Base-by-base conservation (phyloP, 176 grass and related monocot species). In the Poa annua region DNA sequence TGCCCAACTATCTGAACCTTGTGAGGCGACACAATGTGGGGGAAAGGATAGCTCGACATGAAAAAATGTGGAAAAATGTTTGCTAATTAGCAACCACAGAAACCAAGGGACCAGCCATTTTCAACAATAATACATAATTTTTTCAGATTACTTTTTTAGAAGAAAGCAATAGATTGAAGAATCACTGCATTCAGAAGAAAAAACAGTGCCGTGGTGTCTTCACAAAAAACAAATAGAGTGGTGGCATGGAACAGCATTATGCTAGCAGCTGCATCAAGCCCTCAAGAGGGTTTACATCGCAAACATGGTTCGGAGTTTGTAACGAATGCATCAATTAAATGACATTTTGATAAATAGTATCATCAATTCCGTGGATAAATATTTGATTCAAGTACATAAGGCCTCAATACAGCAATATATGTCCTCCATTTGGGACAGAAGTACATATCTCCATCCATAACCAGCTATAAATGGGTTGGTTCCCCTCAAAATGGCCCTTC, bases 1-100 rank as follows among this genome's bases (percentile, higher is more conserved):
- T 7, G 68, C 51, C 24, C 84, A 86, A 60, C 88, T 61, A 83
- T 82, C 19, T 80, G 25, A 25, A 75, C 66, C 50, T 80, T 48
- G 69, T 45, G 32, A 83, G 55, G 56, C 0, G 29, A 65, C 17
- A 54, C 64, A 55, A 35, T n/a, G 47, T 2, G 21, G 53, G 7
- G n/a, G 74, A 51, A 75, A 51, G 17, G 36, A 50, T 41, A 42
- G 19, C 52, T 22, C 16, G 53, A 56, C 48, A 11, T 11, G 36
- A 38, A 39, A 41, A 39, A 5, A 66, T 79, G 10, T 22, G 20
- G 5, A 39, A 21, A 12, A 39, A 49, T 29, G 34, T 19, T 35
- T 66, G 60, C 34, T 41, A 75, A 75, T 57, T 64, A 73, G 33
- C 55, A 47, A 48, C 55, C 3, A 38, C 9, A 10, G 49, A 25